Evolutionary conservation across 257 asterid genomes (phyloP), one percentile per base, ranked within the genome.

Genomic region (Rauvolfia tetraphylla): DNA sequence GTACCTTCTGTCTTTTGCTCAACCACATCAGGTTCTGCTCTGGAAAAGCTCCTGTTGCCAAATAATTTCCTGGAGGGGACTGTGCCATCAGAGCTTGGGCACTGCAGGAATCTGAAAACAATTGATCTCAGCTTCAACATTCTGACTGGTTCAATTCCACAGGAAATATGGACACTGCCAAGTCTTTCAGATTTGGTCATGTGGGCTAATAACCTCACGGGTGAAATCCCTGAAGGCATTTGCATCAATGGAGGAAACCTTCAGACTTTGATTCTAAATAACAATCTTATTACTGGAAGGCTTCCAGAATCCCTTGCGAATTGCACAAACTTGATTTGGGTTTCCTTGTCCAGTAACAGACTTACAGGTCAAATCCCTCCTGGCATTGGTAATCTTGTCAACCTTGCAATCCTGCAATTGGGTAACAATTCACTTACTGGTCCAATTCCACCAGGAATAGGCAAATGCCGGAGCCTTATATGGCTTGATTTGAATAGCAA

Each of bases 401-500:
- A 84, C 83, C 93, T 92, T 1, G 98, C 98, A 15, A 89, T 94
- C 63, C 95, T 94, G 46, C 98, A 94, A 86, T 75, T 94, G 56
- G 97, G 97, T 6, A 94, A 94, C 54, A 94, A 93, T 59, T 89
- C 97, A 0, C 81, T 94, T 3, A 80, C 74, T 27, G 98, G 98
- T 56, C 46, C 79, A 3, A 85, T 94, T 49, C 98, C 97, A 9
- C 42, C 75, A 0, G 88, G 90, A 20, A 83, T 94, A 7, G 98
- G 97, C 12, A 73, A 68, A 0, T 94, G 98, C 79, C 68, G 73
- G 75, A 91, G 87, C 86, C 78, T 94, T 68, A 92, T 94, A 77
- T 94, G 98, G 98, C 86, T 94, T 0, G 98, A 94, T 79, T 83
- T 94, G 83, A 94, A 94, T 78, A 94, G 98, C 89, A 94, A 94